phyloP scores from a whole-genome alignment of 78 protist genomes.

The Dictyostelium firmibasis region DNA sequence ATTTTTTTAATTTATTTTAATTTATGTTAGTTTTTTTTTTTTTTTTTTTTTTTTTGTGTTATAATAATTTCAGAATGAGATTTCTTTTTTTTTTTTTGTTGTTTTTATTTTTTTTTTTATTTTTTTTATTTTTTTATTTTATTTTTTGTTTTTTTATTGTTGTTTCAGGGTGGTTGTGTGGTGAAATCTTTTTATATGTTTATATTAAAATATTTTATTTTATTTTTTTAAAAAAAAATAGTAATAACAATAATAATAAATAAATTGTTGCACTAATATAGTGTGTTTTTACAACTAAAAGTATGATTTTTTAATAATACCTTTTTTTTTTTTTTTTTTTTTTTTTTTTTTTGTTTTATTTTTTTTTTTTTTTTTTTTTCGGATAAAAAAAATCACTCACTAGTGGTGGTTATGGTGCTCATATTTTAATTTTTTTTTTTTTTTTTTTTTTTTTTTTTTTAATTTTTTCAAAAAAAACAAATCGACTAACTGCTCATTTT shows the following conservation, averaged over 20 bases:
- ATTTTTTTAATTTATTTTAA: not conserved
- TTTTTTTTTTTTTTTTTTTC: not conserved
- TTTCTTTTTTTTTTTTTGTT: not conserved
- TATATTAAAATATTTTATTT: too few relatives aligned
- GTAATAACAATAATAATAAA: too few relatives aligned
- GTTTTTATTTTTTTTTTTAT: too few relatives aligned
- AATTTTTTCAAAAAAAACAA: not conserved
- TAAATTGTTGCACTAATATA: too few relatives aligned
- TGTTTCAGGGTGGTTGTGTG: not conserved
- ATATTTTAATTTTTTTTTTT: too few relatives aligned
- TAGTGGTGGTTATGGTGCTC: not conserved
- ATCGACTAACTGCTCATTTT: not conserved
- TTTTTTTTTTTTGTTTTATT: too few relatives aligned
- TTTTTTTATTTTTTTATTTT: too few relatives aligned
- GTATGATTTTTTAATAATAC: not conserved
- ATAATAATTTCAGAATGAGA: not conserved
- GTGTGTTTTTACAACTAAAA: not conserved
- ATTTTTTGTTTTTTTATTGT: too few relatives aligned
- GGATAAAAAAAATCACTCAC: not conserved
- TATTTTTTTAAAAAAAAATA: too few relatives aligned
- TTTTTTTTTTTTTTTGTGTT: not conserved
- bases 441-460: too few relatives aligned
- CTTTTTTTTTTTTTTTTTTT: too few relatives aligned
- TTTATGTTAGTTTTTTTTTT: too few relatives aligned
- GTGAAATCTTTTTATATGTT: not conserved